phyloP scores from a whole-genome alignment of 768 basidiomycete genomes.

The Pleurotus pulmonarius region DNA sequence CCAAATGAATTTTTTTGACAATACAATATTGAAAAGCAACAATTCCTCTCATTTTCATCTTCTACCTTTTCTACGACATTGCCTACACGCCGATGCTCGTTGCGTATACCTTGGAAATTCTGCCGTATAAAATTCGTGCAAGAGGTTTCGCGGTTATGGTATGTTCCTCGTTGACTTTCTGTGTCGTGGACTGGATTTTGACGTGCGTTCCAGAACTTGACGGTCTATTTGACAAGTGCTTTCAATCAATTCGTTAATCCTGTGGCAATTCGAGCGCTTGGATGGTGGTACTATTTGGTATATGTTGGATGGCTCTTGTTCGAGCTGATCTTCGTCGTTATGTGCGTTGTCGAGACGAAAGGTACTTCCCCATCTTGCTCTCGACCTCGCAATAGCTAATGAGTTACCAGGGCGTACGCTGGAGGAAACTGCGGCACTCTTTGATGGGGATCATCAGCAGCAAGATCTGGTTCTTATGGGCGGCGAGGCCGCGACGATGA shows the following conservation, averaged over 20 bases:
- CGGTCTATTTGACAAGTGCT: conserved; percentile 60
- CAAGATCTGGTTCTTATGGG: conserved; percentile 42
- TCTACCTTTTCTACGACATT: conserved; percentile 55
- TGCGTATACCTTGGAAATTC: conserved; percentile 67
- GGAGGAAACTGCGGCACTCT: conserved; percentile 71
- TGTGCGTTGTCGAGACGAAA: conserved; percentile 61
- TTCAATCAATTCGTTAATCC: conserved; percentile 84
- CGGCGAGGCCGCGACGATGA: conserved; percentile 43
- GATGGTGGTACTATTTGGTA: conserved; percentile 60
- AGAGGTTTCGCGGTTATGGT: conserved; percentile 79
- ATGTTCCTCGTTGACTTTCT: conserved; percentile 10
- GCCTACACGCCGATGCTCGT: conserved; percentile 75
- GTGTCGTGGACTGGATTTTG: not conserved
- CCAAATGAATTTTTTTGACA: not conserved
- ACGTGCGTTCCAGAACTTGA: conserved; percentile 44
- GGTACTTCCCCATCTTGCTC: conserved; percentile 27
- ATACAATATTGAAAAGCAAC: conserved; percentile 34
- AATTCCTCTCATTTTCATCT: conserved; percentile 64
- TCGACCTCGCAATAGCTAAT: not conserved
- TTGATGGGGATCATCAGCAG: conserved; percentile 56
- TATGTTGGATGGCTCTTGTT: conserved; percentile 63
- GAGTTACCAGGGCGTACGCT: conserved; percentile 47
- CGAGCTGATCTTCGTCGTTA: conserved; percentile 54
- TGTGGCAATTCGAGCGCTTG: conserved; percentile 57
- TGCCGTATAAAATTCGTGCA: conserved; percentile 77